Conservation (phyloP, 2,329 filamentous ascomycete species). For the Exophiala oligosperma region DNA sequence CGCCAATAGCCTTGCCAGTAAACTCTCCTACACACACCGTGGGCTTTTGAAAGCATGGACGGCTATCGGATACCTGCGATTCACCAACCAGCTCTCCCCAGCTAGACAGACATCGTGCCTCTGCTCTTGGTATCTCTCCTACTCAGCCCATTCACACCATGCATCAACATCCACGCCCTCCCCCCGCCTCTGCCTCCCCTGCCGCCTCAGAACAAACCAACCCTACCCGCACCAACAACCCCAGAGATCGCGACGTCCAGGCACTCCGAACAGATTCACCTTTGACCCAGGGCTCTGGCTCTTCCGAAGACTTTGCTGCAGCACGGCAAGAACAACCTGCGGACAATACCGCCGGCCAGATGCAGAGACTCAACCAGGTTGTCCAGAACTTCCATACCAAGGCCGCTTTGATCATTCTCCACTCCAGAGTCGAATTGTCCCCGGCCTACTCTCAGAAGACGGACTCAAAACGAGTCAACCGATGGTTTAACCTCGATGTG, state of each 20-base stretch:
- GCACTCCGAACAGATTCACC: constrained; percentile 51
- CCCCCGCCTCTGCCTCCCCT: constrained; percentile 71
- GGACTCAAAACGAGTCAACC: constrained; percentile 68
- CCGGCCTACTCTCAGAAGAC: constrained; percentile 57
- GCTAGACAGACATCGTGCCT: constrained; percentile 20
- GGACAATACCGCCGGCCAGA: constrained; percentile 60
- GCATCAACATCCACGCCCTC: constrained; percentile 85
- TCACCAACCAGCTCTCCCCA: constrained; percentile 17
- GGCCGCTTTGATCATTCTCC: constrained; percentile 78
- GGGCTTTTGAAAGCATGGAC: constrained; percentile 24
- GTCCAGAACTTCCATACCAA: constrained; percentile 96
- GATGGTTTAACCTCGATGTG: constrained; percentile 94
- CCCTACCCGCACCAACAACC: constrained; percentile 70
- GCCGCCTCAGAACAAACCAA: constrained; percentile 72
- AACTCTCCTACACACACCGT: background rate
- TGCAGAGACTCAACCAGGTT: constrained; percentile 87
- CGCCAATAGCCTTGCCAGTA: background rate
- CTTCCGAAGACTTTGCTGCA: constrained; percentile 49
- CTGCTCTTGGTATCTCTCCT: constrained; percentile 4
- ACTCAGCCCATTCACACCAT: constrained; percentile 51
- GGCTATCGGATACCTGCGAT: constrained; percentile 23
- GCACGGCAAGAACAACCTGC: constrained; percentile 42
- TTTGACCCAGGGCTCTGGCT: constrained; percentile 53
- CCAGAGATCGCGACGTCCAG: constrained; percentile 63
- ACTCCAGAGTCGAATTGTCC: constrained; percentile 73